These are phyloP conservation scores for Tulasnella calospora DNA, from an alignment of 768 basidiomycete species.

Conservation along the genomic window DNA sequence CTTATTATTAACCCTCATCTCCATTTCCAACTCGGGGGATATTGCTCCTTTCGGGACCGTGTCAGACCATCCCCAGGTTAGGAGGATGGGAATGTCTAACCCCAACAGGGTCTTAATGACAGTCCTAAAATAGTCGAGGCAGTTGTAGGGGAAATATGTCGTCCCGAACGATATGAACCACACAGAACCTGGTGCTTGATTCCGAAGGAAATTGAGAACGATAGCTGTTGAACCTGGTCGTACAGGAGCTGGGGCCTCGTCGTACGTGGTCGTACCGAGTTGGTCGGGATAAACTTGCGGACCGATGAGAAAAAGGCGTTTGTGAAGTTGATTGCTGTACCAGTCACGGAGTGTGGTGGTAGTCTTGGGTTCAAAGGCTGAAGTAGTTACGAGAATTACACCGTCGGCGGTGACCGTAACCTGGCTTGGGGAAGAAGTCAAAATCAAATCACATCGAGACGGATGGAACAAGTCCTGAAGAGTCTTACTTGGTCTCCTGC, in stretches of 20 bases:
- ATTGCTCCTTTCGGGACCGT: neutral
- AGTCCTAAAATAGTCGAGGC: neutral
- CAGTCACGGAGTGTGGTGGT: neutral
- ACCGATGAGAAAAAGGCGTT: conserved; percentile 8
- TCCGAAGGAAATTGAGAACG: conserved; percentile 10
- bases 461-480: neutral
- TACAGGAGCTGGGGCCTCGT: neutral
- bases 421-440: neutral
- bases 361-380: conserved; percentile 7
- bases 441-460: neutral
- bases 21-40: neutral
- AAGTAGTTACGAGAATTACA: neutral
- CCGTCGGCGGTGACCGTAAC: neutral
- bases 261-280: neutral
- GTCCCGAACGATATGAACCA: conserved; percentile 16
- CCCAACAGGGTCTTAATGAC: neutral
- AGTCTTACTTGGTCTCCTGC: neutral
- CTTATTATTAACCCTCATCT: neutral
- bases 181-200: neutral
- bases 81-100: neutral
- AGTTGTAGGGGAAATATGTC: neutral
- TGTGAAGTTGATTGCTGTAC: neutral
- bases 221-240: neutral
- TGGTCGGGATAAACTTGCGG: conserved; percentile 1
- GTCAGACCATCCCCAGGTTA: neutral